A percentile compares a stretch with the other conserved stretches of the same genome.
These are phyloP conservation scores for Candida nemodendra DNA, from an alignment of 805 yeast species.

Conservation along the genomic window DNA sequence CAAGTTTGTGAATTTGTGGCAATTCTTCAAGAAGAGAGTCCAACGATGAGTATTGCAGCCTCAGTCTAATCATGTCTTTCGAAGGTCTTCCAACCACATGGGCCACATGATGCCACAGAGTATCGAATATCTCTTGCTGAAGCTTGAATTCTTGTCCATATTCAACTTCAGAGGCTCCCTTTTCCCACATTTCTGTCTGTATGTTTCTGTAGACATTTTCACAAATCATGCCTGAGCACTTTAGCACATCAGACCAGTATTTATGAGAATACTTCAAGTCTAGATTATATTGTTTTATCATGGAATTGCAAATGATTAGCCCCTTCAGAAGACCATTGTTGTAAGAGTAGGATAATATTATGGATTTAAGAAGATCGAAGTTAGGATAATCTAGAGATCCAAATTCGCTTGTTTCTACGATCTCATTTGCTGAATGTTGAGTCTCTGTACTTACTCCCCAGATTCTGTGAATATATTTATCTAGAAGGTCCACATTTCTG, in stretches of 20 bases:
- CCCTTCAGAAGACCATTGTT: slow-evolving; percentile 30
- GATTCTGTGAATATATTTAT: slow-evolving; percentile 22
- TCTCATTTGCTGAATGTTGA: slow-evolving; percentile 2
- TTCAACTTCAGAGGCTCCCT: slow-evolving; percentile 12
- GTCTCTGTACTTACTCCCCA: slow-evolving; percentile 27
- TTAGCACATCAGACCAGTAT: slow-evolving; percentile 29
- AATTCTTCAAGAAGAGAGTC: slow-evolving; percentile 23
- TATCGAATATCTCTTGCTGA: slow-evolving; percentile 24
- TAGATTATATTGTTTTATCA: slow-evolving; percentile 24
- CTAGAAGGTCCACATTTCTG: slow-evolving; percentile 25
- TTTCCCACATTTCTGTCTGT: slow-evolving; percentile 17
- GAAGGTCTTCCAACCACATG: slow-evolving; percentile 16
- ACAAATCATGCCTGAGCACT: slow-evolving; percentile 24
- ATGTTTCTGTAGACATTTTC: slow-evolving; percentile 21
- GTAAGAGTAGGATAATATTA: slow-evolving; percentile 30
- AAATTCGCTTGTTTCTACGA: slow-evolving; percentile 2
- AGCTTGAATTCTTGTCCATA: slow-evolving; percentile 10
- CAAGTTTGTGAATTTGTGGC: slow-evolving; percentile 19
- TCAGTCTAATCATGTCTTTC: slow-evolving; percentile 20
- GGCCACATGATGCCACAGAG: slow-evolving; percentile 23
- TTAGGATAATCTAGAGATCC: slow-evolving; percentile 27
- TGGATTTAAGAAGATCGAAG: slow-evolving; percentile 22
- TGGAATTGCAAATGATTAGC: slow-evolving; percentile 22
- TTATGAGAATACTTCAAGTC: slow-evolving; percentile 18
- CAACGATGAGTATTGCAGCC: slow-evolving; percentile 24